A percentile compares a stretch with the other conserved stretches of the same genome.
These are phyloP conservation scores for Fusarium buxicola DNA, from an alignment of 2,329 filamentous ascomycete species.

Conservation along the genomic window DNA sequence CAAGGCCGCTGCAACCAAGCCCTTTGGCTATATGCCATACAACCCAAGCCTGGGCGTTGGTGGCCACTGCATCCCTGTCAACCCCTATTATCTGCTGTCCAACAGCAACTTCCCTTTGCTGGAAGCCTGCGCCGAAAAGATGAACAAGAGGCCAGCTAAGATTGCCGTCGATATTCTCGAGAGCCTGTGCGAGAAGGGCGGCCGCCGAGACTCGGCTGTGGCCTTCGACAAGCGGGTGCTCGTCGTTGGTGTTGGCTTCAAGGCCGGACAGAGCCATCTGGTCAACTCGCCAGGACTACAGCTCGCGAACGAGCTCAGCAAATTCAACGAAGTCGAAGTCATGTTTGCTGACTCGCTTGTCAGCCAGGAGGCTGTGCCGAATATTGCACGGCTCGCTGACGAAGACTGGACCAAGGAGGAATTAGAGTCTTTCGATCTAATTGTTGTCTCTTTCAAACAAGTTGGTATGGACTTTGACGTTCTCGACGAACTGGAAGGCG, in stretches of 20 bases:
- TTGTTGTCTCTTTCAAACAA: constrained; percentile 34
- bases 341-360: constrained; percentile 37
- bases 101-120: constrained; percentile 61
- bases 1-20: constrained; percentile 60
- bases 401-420: constrained; percentile 29
- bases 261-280: constrained; percentile 40
- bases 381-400: constrained; percentile 28
- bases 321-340: constrained; percentile 27
- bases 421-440: constrained; percentile 35
- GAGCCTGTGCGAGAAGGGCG: not conserved
- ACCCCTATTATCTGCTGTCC: constrained; percentile 63
- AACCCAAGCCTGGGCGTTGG: constrained; percentile 62
- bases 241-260: constrained; percentile 39
- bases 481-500: constrained; percentile 7
- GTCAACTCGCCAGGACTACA: constrained; percentile 37
- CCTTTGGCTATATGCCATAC: constrained; percentile 64
- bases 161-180: constrained; percentile 10
- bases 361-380: constrained; percentile 25
- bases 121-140: constrained; percentile 55
- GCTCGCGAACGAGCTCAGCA: constrained; percentile 27
- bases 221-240: constrained; percentile 24
- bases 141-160: constrained; percentile 53
- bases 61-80: constrained; percentile 67
- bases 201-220: constrained; percentile 23
- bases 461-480: constrained; percentile 32